Conservation (phyloP, 768 basidiomycete species). For the Mycena galericulata region DNA sequence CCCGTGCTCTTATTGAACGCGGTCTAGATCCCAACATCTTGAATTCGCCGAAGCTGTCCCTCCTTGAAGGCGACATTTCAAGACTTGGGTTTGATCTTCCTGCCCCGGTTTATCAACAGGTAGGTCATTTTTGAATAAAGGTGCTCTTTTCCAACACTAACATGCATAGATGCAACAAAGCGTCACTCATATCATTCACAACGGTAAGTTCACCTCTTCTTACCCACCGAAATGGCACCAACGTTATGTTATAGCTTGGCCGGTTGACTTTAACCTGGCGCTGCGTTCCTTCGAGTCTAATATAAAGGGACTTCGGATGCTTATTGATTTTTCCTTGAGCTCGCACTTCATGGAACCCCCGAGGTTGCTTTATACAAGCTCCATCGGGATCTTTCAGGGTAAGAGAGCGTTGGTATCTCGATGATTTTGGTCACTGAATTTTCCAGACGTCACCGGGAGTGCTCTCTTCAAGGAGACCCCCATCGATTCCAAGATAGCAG, state of each 20-base stretch:
- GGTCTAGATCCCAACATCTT: conserved; percentile 46
- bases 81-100: conserved; percentile 41
- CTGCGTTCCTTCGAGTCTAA: conserved; percentile 45
- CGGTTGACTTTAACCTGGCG: conserved; percentile 48
- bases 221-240: no score
- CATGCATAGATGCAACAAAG: conserved; percentile 39
- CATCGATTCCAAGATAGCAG: conserved; percentile 22
- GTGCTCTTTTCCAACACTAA: background rate
- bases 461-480: background rate
- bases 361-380: conserved; percentile 50
- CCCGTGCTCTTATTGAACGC: conserved; percentile 39
- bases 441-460: background rate
- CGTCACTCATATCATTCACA: conserved; percentile 53
- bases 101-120: conserved; percentile 32
- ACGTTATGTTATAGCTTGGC: conserved; percentile 45
- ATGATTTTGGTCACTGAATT: background rate
- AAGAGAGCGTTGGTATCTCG: background rate
- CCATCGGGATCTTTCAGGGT: conserved; percentile 42
- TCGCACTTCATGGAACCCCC: conserved; percentile 43
- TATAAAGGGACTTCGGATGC: conserved; percentile 43
- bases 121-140: background rate
- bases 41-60: conserved; percentile 43
- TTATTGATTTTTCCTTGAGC: conserved; percentile 51
- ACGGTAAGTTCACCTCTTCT: no score
- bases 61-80: conserved; percentile 47